Conservation (phyloP, 352 stramenopile genomes). For the Halophytophthora polymorphica region DNA sequence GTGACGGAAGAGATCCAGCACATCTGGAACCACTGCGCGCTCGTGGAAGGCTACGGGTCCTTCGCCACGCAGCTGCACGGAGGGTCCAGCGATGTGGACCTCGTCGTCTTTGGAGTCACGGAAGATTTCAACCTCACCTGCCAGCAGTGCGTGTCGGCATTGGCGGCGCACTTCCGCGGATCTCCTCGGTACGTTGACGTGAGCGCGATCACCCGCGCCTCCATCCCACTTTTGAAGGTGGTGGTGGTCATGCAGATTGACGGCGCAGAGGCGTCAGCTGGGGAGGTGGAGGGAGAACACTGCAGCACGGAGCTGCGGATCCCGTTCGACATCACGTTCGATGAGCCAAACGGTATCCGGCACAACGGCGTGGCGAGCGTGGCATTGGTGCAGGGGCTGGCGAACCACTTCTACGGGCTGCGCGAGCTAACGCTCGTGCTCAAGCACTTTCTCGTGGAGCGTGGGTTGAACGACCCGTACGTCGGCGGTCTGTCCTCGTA, state of each 20-base stretch:
- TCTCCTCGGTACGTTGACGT: constrained; percentile 43
- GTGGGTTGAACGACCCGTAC: constrained; percentile 87
- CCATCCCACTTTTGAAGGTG: constrained; percentile 78
- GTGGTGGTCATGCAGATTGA: constrained; percentile 40
- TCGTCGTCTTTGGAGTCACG: constrained; percentile 74
- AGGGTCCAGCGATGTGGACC: constrained; percentile 67
- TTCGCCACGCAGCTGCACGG: constrained; percentile 71
- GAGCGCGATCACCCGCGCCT: constrained; percentile 67
- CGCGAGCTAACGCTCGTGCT: constrained; percentile 84
- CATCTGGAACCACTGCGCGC: constrained; percentile 41
- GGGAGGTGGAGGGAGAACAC: not conserved
- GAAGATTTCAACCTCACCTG: constrained; percentile 38
- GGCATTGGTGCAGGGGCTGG: constrained; percentile 61
- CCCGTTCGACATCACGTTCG: constrained; percentile 84
- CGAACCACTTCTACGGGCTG: constrained; percentile 70
- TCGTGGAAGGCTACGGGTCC: constrained; percentile 72
- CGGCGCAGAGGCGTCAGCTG: constrained; percentile 1
- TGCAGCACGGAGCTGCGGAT: constrained; percentile 27
- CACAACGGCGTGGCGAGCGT: constrained; percentile 81
- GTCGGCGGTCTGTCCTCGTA: constrained; percentile 90
- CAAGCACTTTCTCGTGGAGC: constrained; percentile 88
- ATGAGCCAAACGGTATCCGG: constrained; percentile 46
- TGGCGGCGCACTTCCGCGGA: constrained; percentile 25
- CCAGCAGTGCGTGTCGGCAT: constrained; percentile 50
- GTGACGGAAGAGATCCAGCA: constrained; percentile 41